Conservation (phyloP, 2,329 filamentous ascomycete genomes). For the Aspergillus ochraceoroseus region DNA sequence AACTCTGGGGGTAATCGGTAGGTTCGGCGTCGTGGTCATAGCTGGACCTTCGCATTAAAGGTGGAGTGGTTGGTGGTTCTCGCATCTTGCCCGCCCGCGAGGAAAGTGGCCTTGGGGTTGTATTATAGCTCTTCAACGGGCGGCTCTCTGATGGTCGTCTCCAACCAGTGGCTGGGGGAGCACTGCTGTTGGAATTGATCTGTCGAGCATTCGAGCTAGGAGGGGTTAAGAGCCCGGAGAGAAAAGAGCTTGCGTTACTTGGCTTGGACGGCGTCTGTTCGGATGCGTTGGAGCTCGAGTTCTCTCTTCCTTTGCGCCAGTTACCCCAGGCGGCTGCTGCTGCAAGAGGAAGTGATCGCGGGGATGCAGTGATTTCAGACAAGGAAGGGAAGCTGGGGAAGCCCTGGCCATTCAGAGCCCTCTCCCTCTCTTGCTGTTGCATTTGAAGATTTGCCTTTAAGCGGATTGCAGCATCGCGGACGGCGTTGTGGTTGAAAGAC, state of each 20-base stretch:
- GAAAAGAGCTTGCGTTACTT: constrained; percentile 55
- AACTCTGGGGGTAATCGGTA: constrained; percentile 44
- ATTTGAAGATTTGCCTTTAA: constrained; percentile 93
- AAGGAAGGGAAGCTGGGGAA: constrained; percentile 73
- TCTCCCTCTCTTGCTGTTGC: constrained; percentile 93
- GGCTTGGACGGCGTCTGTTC: constrained; percentile 59
- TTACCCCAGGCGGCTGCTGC: constrained; percentile 97
- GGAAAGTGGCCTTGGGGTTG: constrained; percentile 29
- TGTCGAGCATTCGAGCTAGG: constrained; percentile 69
- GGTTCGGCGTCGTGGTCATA: constrained; percentile 59
- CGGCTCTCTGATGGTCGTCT: constrained; percentile 35
- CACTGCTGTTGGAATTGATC: constrained; percentile 47
- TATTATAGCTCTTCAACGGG: constrained; percentile 31
- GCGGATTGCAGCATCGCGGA: constrained; percentile 87
- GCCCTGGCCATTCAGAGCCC: constrained; percentile 63
- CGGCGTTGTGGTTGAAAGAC: constrained; percentile 68
- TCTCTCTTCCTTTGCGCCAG: constrained; percentile 70
- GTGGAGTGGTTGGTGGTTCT: constrained; percentile 48
- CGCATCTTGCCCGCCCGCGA: constrained; percentile 29
- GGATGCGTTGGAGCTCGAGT: constrained; percentile 43
- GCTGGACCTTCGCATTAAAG: constrained; percentile 51
- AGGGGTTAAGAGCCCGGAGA: constrained; percentile 83
- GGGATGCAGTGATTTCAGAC: constrained; percentile 70
- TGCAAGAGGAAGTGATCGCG: constrained; percentile 70
- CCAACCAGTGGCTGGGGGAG: constrained; percentile 26